Conservation (phyloP, 768 basidiomycete species). For the Rhizopogon sp. region DNA sequence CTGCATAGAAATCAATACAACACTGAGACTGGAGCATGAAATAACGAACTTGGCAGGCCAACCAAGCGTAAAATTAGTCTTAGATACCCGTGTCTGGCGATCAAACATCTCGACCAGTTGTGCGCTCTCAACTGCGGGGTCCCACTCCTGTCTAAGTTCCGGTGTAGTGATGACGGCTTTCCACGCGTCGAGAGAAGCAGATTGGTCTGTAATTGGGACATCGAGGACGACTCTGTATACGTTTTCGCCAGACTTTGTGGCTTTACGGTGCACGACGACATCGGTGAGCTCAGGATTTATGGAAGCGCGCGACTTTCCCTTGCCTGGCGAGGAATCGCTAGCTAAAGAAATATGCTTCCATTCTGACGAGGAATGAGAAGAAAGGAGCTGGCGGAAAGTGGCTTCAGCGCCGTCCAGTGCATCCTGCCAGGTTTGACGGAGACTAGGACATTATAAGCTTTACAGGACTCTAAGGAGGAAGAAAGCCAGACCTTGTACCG, state of each 20-base stretch:
- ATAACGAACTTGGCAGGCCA: constrained; percentile 94
- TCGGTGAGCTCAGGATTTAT: constrained; percentile 59
- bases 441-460: constrained; percentile 33
- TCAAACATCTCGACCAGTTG: constrained; percentile 84
- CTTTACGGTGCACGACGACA: constrained; percentile 74
- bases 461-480: neutral
- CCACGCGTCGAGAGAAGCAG: constrained; percentile 69
- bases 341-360: constrained; percentile 75
- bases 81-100: constrained; percentile 75
- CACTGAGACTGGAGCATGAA: neutral
- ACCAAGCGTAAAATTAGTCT: constrained; percentile 88
- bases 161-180: constrained; percentile 79
- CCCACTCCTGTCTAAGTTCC: constrained; percentile 88
- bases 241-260: constrained; percentile 64
- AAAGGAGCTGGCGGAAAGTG: constrained; percentile 73
- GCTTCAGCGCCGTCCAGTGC: constrained; percentile 72
- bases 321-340: constrained; percentile 41
- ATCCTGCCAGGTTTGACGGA: constrained; percentile 78
- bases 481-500: constrained; percentile 45
- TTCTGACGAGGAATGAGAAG: constrained; percentile 60
- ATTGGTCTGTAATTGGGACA: constrained; percentile 53
- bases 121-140: constrained; percentile 86
- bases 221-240: constrained; percentile 83
- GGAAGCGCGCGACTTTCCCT: constrained; percentile 55
- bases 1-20: constrained; percentile 34